Evolutionary conservation across 306 rosid genomes (phyloP).

Genomic region (Hippophae gyantsensis): DNA sequence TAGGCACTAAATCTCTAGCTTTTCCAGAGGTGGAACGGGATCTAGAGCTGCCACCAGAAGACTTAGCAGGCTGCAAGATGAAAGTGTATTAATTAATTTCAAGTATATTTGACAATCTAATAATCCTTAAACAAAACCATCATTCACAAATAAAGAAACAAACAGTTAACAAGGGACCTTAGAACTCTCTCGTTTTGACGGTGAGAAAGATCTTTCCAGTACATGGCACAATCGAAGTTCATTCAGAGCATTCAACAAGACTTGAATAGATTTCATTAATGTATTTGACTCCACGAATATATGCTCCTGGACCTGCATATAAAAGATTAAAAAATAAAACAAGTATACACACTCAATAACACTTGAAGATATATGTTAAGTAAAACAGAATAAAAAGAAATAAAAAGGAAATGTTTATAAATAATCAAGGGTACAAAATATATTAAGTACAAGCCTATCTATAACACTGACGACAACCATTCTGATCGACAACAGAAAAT

Average conservation of each 20-base stretch:
- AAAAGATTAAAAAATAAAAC: conserved; percentile 14
- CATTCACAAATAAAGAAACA: conserved; percentile 9
- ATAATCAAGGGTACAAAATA: too few relatives aligned
- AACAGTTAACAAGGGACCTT: conserved; percentile 39
- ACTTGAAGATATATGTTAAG: not conserved
- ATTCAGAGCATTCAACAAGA: conserved; percentile 70
- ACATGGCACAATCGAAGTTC: conserved; percentile 75
- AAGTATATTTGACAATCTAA: not conserved
- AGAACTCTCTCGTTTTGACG: conserved; percentile 37
- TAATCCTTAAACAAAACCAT: not conserved
- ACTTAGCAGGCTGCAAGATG: conserved; percentile 39
- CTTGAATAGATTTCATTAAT: conserved; percentile 76
- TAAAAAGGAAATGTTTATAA: too few relatives aligned
- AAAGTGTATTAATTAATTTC: not conserved
- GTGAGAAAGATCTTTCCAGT: conserved; percentile 35
- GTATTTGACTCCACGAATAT: conserved; percentile 62
- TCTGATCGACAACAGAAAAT: too few relatives aligned
- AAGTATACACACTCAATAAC: not conserved
- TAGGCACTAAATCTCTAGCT: conserved; percentile 36
- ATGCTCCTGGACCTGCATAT: conserved; percentile 71
- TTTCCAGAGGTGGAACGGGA: conserved; percentile 40
- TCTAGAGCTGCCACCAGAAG: conserved; percentile 55
- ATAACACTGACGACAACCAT: too few relatives aligned
- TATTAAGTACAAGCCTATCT: too few relatives aligned
- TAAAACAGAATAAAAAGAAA: too few relatives aligned